Evolutionary conservation across 345 rosid genomes (phyloP), one percentile per base, ranked within the genome.

Genomic region (Excoecaria agallocha): DNA sequence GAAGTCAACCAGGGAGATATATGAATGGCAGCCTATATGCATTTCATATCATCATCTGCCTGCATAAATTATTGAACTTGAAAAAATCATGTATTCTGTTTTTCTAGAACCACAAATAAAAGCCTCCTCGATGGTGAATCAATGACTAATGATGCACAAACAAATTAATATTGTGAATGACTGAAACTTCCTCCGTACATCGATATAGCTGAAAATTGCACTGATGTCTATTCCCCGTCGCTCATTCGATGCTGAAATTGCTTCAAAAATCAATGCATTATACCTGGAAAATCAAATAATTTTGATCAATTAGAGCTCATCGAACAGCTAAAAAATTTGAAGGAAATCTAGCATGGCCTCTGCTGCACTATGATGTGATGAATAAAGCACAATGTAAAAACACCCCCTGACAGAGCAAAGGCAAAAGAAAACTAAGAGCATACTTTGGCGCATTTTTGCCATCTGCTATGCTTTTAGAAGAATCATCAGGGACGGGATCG

Each of bases 211-310:
- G 60, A 86, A 70, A 74, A 95, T 91, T 52, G 88, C 89, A 78
- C 85, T 78, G 46, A 80, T 79, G 60, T 91, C 94, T 35, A 85
- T 84, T 69, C 97, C 97, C 78, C 82, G 82, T 22, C 88, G 83
- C 70, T 91, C 91, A 16, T 85, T 87, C 75, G 87, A 82, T 13
- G 82, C 77, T 68, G 86, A 39, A 74, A 95, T 77, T 15, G 99
- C 99, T 88, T 95, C 98, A 74, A 86, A 85, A 75, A 95, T 93
- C 90, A 89, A 59, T 51, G 84, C 84, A 76, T 87, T 82, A 72
- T 87, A 88, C 87, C 93, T 91, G 78, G 17, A n/a, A 74, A 80
- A 71, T 41, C 15, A 51, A 49, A 24, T 41, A 67, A 72, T 15
- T 67, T 25, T 16, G 12, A 54, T 58, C 71, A 58, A 48, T 56